A percentile compares a stretch with the other conserved stretches of the same genome.
These are phyloP conservation scores for Xylaria hypoxylon DNA, from an alignment of 2,329 filamentous ascomycete species.

Conservation along the genomic window DNA sequence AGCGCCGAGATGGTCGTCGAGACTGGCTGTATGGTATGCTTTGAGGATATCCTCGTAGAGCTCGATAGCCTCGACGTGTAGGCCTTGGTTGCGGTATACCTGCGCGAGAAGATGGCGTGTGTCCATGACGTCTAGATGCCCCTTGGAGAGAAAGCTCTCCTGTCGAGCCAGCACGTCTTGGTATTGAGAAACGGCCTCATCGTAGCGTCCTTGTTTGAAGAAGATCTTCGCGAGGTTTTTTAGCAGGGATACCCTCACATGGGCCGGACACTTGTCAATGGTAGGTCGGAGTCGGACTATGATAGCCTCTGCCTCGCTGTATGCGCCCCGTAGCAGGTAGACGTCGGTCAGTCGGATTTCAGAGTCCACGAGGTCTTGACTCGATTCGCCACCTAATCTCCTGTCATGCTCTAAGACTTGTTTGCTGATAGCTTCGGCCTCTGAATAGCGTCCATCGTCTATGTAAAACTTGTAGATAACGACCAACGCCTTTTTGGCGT, in stretches of 20 bases:
- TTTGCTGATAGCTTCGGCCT: slow-evolving; percentile 10
- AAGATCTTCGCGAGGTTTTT: slow-evolving; percentile 20
- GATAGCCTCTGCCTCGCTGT: slow-evolving; percentile 14
- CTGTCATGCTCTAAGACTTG: slow-evolving; percentile 18
- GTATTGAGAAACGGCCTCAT: slow-evolving; percentile 18
- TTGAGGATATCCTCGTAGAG: slow-evolving; percentile 6
- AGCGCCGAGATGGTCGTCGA: slow-evolving; percentile 22
- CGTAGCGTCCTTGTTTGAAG: slow-evolving; percentile 19
- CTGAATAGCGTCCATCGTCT: slow-evolving; percentile 16
- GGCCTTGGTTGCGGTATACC: slow-evolving; percentile 21
- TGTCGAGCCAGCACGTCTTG: slow-evolving; percentile 5
- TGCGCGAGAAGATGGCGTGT: slow-evolving; percentile 22
- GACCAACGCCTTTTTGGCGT: background rate
- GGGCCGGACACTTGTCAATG: slow-evolving; percentile 3
- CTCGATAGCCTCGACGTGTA: slow-evolving; percentile 17
- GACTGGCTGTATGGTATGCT: slow-evolving; percentile 10
- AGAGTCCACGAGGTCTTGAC: slow-evolving; percentile 8
- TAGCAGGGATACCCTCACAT: slow-evolving; percentile 7
- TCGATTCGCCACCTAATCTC: background rate
- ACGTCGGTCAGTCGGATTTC: slow-evolving; percentile 9
- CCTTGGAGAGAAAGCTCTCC: slow-evolving; percentile 3
- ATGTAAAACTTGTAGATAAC: slow-evolving; percentile 15
- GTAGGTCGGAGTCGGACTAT: slow-evolving; percentile 9
- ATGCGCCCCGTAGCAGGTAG: slow-evolving; percentile 12
- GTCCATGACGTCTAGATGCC: slow-evolving; percentile 6